Evolutionary conservation across 805 yeast genomes (phyloP), one percentile per base, ranked within the genome.

Genomic region (Yarrowia sp.): DNA sequence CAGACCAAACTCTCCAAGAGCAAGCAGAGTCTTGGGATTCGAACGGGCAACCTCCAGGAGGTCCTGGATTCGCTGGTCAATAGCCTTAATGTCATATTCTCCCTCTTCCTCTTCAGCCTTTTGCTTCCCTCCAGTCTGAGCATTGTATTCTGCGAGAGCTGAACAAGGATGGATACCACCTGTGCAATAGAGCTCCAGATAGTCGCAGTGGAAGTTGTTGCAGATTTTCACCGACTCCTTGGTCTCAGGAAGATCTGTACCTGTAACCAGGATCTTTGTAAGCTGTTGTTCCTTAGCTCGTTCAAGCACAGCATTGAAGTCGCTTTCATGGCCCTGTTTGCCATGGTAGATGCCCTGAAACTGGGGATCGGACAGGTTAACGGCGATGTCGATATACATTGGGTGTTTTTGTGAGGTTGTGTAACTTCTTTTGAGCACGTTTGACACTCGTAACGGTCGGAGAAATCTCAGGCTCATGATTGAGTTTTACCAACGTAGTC

Each of bases 101-200:
- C 53, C 66, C 30, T 61, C 66, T 1, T 10, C 1, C 77, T 76
- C 20, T 1, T 77, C 34, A 3, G 66, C 43, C 24, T 61, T 46
- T 14, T n/a, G 55, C 38, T 46, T 61, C 8, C 53, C 76, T 43
- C 76, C 77, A 3, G 70, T 71, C 13, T 73, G 73, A 2, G 71
- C 73, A 8, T 68, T 69, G 9, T 73, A 78, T 70, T 87, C 84
- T 72, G 82, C 93, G 74, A 76, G 76, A 0, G 92, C 96, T 17
- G 89, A 81, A 77, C 99, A 94, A 0, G 99, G 99, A 79, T 95
- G 99, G 1, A 94, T 96, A 13, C 99, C 99, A 1, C 87, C 93
- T 0, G 99, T 95, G 30, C 90, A 85, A 69, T 79, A 84, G 38
- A 87, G 75, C 30, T 43, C 58, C 43, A 52, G 71, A 12, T 75